Percentiles rank a stretch among this genome's conserved stretches.
Evolutionary conservation across 129 eudicot genomes (phyloP).

Genomic region (Calendula officinalis): DNA sequence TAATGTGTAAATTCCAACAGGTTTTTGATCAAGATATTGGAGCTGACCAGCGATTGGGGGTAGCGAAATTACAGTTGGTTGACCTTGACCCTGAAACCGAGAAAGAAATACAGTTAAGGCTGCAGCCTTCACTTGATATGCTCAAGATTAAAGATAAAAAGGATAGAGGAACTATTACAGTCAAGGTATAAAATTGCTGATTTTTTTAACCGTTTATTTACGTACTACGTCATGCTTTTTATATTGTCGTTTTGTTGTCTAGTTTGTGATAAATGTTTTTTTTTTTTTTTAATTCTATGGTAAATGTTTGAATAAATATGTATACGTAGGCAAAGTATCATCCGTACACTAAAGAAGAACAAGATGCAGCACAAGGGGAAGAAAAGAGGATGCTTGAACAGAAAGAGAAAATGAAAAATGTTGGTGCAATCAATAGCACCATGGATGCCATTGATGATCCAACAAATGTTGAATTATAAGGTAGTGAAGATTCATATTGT

Average conservation of each 20-base stretch:
- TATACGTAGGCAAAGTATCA: slow-evolving; percentile 68
- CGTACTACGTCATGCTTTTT: neutral
- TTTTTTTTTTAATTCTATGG: neutral
- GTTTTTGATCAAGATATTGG: slow-evolving; percentile 92
- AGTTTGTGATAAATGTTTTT: neutral
- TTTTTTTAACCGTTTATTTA: neutral
- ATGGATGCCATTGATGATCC: slow-evolving; percentile 87
- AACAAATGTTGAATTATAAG: slow-evolving; percentile 36
- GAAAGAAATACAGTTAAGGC: slow-evolving; percentile 68
- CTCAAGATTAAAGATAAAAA: slow-evolving; percentile 87
- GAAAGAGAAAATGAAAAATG: slow-evolving; percentile 67
- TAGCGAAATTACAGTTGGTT: slow-evolving; percentile 59
- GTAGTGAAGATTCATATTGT: slow-evolving; percentile 16
- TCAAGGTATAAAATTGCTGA: slow-evolving; percentile 51
- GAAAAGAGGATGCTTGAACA: slow-evolving; percentile 77
- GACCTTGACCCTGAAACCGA: slow-evolving; percentile 65
- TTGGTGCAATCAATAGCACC: slow-evolving; percentile 78
- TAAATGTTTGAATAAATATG: neutral
- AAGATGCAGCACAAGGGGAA: slow-evolving; percentile 65
- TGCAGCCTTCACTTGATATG: slow-evolving; percentile 85
- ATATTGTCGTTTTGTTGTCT: neutral
- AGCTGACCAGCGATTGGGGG: slow-evolving; percentile 78
- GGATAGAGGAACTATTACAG: slow-evolving; percentile 83
- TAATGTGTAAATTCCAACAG: slow-evolving; percentile 36
- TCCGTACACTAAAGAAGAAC: slow-evolving; percentile 74